Percentiles rank a stretch among this genome's conserved stretches.
phyloP scores from a whole-genome alignment of 805 yeast species.

The Yamadazyma philogaea region DNA sequence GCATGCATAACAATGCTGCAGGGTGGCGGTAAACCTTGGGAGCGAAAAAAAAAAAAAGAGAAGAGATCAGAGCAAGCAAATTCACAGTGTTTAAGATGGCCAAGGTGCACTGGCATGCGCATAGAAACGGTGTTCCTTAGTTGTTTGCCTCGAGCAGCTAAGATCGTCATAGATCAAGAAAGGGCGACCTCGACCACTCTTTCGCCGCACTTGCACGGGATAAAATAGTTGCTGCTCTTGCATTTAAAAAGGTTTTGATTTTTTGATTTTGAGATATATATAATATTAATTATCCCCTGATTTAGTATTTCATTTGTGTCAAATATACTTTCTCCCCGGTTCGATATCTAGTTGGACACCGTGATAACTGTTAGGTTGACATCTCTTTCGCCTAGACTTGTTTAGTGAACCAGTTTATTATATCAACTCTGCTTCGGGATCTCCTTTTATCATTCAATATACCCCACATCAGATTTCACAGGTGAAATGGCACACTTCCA shows the following conservation, averaged over 20 bases:
- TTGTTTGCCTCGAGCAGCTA: not conserved
- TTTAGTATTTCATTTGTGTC: not conserved
- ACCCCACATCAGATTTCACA: not conserved
- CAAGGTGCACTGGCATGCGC: not conserved
- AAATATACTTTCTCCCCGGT: not conserved
- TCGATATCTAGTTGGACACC: too few relatives aligned
- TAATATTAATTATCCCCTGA: slow-evolving; percentile 5
- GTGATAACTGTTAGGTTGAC: not conserved
- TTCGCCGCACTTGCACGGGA: not conserved
- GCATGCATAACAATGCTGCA: not conserved
- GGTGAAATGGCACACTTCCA: not conserved
- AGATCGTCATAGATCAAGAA: not conserved
- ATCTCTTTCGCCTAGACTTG: not conserved
- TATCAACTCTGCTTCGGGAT: not conserved
- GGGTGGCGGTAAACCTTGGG: too few relatives aligned
- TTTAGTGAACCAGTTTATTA: too few relatives aligned
- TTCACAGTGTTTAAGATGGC: not conserved
- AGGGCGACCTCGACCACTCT: not conserved
- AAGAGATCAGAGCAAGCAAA: not conserved
- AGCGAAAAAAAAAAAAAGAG: not conserved
- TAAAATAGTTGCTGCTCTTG: not conserved
- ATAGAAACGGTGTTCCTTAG: not conserved
- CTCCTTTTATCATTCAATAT: not conserved
- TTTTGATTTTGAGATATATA: not conserved
- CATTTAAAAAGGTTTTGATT: slow-evolving; percentile 1